A percentile compares a stretch with the other conserved stretches of the same genome.
These are phyloP conservation scores for Bondarzewia mesenterica DNA, from an alignment of 1,284 basidiomycete species.

Conservation along the genomic window DNA sequence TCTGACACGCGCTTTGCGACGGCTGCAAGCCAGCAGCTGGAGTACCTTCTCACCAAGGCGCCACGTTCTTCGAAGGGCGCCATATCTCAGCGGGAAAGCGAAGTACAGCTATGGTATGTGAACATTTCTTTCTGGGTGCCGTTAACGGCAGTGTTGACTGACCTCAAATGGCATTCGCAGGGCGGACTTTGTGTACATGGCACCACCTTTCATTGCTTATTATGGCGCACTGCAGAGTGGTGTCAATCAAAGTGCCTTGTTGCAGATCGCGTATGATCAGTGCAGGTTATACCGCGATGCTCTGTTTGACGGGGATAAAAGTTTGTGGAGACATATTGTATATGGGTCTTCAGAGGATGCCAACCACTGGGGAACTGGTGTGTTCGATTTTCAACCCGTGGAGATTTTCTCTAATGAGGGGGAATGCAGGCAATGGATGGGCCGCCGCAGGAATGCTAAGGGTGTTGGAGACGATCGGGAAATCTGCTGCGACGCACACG, in stretches of 20 bases:
- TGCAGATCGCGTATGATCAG: slow-evolving; percentile 61
- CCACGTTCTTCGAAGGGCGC: slow-evolving; percentile 52
- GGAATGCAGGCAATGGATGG: slow-evolving; percentile 50
- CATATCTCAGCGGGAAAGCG: slow-evolving; percentile 51
- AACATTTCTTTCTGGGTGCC: no score
- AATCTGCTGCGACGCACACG: slow-evolving; percentile 30
- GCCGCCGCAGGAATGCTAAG: slow-evolving; percentile 60
- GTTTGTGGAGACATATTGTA: slow-evolving; percentile 48
- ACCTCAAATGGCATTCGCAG: not conserved
- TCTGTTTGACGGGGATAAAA: slow-evolving; percentile 29
- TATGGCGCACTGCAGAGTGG: slow-evolving; percentile 47
- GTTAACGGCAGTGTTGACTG: no score
- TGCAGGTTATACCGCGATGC: slow-evolving; percentile 53
- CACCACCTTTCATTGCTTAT: slow-evolving; percentile 74
- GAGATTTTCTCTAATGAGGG: not conserved
- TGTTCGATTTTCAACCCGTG: not conserved
- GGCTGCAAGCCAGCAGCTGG: slow-evolving; percentile 47
- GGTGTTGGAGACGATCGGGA: slow-evolving; percentile 47
- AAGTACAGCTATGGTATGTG: slow-evolving; percentile 41
- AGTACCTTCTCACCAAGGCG: slow-evolving; percentile 50
- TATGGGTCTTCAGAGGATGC: slow-evolving; percentile 36
- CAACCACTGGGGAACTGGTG: slow-evolving; percentile 42
- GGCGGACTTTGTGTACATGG: slow-evolving; percentile 65
- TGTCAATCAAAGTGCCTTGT: slow-evolving; percentile 32
- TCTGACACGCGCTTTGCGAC: slow-evolving; percentile 33